These are phyloP conservation scores for Chaetomium olivaceum DNA, from an alignment of 2,329 filamentous ascomycete species.

Conservation along the genomic window DNA sequence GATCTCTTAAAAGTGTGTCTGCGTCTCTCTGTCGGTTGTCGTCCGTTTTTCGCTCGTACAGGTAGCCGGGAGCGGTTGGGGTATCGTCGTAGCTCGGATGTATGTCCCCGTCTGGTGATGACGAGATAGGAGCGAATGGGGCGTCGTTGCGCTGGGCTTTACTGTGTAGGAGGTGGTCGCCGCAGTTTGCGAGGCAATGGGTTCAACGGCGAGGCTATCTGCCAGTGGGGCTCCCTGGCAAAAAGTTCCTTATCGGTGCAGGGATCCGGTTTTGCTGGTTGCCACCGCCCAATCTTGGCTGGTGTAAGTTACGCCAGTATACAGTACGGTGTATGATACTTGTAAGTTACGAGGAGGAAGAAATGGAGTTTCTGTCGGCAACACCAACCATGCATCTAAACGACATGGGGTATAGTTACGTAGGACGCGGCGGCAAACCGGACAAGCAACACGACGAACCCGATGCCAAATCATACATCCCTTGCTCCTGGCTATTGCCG, in stretches of 20 bases:
- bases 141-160: not conserved
- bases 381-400: not conserved
- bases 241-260: conserved; percentile 24
- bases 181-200: not conserved
- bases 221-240: not conserved
- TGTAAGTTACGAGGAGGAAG: not conserved
- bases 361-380: not conserved
- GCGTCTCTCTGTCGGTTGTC: not conserved
- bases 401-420: not conserved
- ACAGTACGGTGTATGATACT: too few relatives aligned
- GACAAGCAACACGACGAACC: not conserved
- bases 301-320: not conserved
- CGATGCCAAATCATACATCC: not conserved
- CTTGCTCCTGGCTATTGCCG: not conserved
- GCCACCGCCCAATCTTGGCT: conserved; percentile 18
- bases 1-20: not conserved
- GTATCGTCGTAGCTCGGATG: not conserved
- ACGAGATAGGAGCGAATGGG: not conserved
- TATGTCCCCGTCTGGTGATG: not conserved
- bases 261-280: conserved; percentile 10
- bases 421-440: not conserved
- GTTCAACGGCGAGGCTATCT: not conserved
- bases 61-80: not conserved
- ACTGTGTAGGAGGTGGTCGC: not conserved
- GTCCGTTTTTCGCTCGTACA: not conserved